Evolutionary conservation across 306 rosid genomes (phyloP).

Genomic region (Cucumis sativus): Cucumber_9930_V3 NC_026661.2:3716001-3716500

Average conservation of each 20-base stretch:
- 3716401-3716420: not conserved
- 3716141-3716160: not conserved
- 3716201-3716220: slow-evolving; percentile 67
- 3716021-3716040: slow-evolving; percentile 74
- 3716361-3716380: slow-evolving; percentile 84
- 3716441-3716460: not conserved
- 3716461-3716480: not conserved
- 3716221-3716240: slow-evolving; percentile 80
- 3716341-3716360: slow-evolving; percentile 61
- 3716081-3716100: slow-evolving; percentile 85
- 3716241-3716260: slow-evolving; percentile 78
- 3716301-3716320: slow-evolving; percentile 63
- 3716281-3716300: slow-evolving; percentile 48
- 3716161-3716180: not conserved
- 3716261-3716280: slow-evolving; percentile 64
- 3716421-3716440: not conserved
- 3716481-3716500: not conserved
- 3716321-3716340: slow-evolving; percentile 76
- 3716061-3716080: slow-evolving; percentile 79
- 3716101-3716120: slow-evolving; percentile 24
- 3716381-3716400: slow-evolving; percentile 45
- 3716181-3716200: slow-evolving; percentile 70
- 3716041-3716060: slow-evolving; percentile 80
- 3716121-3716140: slow-evolving; percentile 13
- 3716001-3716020: slow-evolving; percentile 61